Evolutionary conservation across 768 basidiomycete species (phyloP).

Genomic region (Cyclocybe cylindracea): DNA sequence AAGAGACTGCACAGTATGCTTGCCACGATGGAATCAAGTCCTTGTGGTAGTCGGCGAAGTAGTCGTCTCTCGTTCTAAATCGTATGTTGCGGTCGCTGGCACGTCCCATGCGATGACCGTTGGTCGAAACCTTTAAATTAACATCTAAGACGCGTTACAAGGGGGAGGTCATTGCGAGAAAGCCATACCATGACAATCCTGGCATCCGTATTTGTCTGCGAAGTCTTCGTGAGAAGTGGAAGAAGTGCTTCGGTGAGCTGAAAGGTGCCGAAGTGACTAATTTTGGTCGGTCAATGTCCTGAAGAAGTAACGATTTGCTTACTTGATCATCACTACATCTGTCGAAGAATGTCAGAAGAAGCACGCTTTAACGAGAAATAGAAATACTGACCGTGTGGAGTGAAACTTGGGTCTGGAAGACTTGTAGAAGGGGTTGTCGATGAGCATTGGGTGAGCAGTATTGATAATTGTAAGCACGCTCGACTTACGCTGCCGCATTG

Average conservation of each 20-base stretch:
- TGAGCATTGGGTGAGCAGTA: neutral
- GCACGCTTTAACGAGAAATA: neutral
- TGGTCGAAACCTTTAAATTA: conserved; percentile 19
- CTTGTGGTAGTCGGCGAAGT: conserved; percentile 26
- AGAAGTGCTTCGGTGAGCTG: conserved; percentile 26
- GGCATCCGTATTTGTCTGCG: conserved; percentile 27
- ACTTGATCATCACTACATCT: conserved; percentile 14
- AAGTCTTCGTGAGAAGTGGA: conserved; percentile 27
- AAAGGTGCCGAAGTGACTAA: conserved; percentile 21
- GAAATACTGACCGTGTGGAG: too few species aligned
- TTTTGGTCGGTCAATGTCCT: neutral
- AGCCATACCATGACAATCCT: conserved; percentile 27
- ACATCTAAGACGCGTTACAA: too few species aligned
- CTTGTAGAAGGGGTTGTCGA: neutral
- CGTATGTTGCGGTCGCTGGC: conserved; percentile 23
- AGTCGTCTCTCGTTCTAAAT: conserved; percentile 28
- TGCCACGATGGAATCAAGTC: conserved; percentile 22
- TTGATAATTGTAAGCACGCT: neutral
- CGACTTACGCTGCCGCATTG: conserved; percentile 12
- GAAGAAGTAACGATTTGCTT: neutral
- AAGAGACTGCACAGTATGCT: conserved; percentile 17
- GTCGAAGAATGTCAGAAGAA: neutral
- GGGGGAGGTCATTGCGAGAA: too few species aligned
- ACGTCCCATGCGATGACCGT: conserved; percentile 17
- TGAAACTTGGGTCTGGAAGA: too few species aligned